Evolutionary conservation across 2,329 filamentous ascomycete species (phyloP), one percentile per base, ranked within the genome.

Genomic region (Beauveria caledonica): DNA sequence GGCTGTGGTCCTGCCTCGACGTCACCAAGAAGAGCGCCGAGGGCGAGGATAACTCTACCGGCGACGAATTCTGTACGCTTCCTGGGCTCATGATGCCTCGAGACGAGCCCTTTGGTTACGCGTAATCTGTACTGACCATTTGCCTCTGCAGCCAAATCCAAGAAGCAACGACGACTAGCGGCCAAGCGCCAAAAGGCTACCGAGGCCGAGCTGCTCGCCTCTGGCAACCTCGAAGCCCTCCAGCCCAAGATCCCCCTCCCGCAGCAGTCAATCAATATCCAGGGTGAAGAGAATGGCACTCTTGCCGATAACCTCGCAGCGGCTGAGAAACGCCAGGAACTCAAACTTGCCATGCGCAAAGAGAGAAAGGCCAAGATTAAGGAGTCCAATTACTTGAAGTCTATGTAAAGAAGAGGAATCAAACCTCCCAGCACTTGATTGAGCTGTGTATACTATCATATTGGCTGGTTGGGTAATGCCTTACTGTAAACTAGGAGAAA

Each of bases 301-400:
- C 63, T 77, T 23, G 71, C 72, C 59, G 76, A 79, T 53, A 79
- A 81, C 53, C 62, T 85, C 39, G 70, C 71, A 55, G 80, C 82
- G 39, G 74, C 71, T 10, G 68, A 72, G 33, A 77, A 82, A 70
- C 79, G 88, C 70, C 78, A 81, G 63, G 84, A 86, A 67, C 76
- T 92, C 68, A 87, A 80, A 65, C 83, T 80, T 75, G 86, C 85
- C 39, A 86, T 92, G 88, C 83, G 89, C 69, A 82, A 82, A 72
- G 88, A 91, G 77, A 80, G 89, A 71, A 84, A 87, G 75, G 83
- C 82, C 62, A 83, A 81, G 74, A 94, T 94, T 70, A 93, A 92
- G 84, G 90, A 94, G 79, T 76, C 75, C 71, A 94, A 94, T 77
- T 94, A 92, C 81, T 82, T 94, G 75, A 89, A 88, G 82, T 84